Percentiles rank a stretch among this genome's conserved stretches.
phyloP scores from a whole-genome alignment of 176 grass and related monocot genomes.

The Triticum timopheevii region DNA sequence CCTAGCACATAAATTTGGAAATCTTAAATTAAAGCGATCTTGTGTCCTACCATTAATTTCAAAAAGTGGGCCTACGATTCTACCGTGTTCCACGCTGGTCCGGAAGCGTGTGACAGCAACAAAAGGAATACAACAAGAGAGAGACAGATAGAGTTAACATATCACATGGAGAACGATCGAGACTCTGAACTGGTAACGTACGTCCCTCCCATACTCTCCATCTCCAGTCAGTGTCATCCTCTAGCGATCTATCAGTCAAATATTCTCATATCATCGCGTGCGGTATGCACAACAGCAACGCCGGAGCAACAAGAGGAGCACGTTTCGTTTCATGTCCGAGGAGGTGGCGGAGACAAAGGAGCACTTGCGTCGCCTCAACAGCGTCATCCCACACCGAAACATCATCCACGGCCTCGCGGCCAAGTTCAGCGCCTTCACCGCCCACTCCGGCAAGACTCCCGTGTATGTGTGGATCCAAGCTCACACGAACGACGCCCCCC shows the following conservation, averaged over 20 bases:
- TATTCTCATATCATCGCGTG: not conserved
- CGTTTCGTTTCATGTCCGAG: conserved; percentile 68
- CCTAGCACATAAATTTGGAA: no score
- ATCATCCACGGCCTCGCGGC: conserved; percentile 61
- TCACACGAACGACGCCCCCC: no score
- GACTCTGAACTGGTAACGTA: conserved; percentile 10
- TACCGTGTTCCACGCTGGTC: no score
- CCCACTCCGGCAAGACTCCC: conserved; percentile 56
- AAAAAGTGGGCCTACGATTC: no score
- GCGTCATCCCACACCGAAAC: conserved; percentile 57
- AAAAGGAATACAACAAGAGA: not conserved
- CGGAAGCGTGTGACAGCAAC: no score
- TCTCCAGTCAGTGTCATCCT: not conserved
- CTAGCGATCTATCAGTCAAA: not conserved
- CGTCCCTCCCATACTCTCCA: not conserved
- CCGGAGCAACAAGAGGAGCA: conserved; percentile 42
- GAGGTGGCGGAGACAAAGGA: conserved; percentile 87
- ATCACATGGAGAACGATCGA: not conserved
- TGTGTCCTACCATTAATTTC: no score
- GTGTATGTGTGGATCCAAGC: no score
- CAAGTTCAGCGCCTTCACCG: conserved; percentile 68
- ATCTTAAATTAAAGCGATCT: no score
- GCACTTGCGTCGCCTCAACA: conserved; percentile 61
- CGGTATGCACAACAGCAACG: not conserved
- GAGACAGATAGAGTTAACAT: no score